These are phyloP conservation scores for Hypsizygus marmoreus DNA, from an alignment of 768 basidiomycete genomes.

Conservation along the genomic window DNA sequence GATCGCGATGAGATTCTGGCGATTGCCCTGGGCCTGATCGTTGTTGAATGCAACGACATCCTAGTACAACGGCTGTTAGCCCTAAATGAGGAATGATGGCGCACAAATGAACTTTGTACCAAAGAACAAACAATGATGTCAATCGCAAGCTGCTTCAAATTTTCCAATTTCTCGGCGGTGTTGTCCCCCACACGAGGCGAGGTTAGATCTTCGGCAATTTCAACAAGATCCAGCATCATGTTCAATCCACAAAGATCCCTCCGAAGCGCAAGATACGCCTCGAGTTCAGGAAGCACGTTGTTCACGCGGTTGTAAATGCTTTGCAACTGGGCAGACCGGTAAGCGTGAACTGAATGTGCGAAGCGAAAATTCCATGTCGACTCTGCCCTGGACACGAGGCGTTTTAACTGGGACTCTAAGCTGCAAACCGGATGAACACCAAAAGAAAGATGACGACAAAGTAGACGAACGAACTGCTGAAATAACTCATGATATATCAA, in stretches of 20 bases:
- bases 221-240: constrained; percentile 53
- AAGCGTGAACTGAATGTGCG: constrained; percentile 34
- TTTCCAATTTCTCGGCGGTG: constrained; percentile 26
- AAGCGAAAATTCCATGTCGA: constrained; percentile 45
- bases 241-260: constrained; percentile 50
- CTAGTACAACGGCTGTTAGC: constrained; percentile 33
- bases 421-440: constrained; percentile 25
- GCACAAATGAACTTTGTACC: constrained; percentile 34
- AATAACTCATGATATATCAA: constrained; percentile 32
- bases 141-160: constrained; percentile 41
- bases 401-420: constrained; percentile 38
- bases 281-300: constrained; percentile 38
- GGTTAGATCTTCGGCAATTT: constrained; percentile 49
- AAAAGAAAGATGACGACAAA: constrained; percentile 8
- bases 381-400: constrained; percentile 33
- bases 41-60: constrained; percentile 61
- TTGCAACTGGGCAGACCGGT: constrained; percentile 33
- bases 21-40: constrained; percentile 36
- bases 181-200: constrained; percentile 32
- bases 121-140: constrained; percentile 57
- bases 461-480: constrained; percentile 32
- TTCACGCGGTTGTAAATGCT: constrained; percentile 25
- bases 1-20: constrained; percentile 50
- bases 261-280: constrained; percentile 47
- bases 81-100: constrained; percentile 1